Evolutionary conservation across 257 asterid species (phyloP).

Genomic region (Gynochthodes officinalis): DNA sequence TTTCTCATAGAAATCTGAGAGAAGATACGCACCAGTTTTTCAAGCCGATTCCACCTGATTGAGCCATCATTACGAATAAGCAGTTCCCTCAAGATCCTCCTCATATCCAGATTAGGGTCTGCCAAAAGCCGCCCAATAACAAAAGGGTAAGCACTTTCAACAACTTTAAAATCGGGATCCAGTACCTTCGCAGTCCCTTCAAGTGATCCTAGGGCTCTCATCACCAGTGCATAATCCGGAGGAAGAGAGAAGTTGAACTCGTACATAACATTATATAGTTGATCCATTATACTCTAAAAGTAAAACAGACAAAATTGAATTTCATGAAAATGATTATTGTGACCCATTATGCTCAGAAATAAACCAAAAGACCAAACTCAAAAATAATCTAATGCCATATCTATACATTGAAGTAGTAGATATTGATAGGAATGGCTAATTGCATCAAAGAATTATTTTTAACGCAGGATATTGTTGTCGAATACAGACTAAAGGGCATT

Average conservation of each 20-base stretch:
- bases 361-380: not conserved
- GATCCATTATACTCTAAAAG: slow-evolving; percentile 86
- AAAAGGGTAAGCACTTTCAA: slow-evolving; percentile 98
- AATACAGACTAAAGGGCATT: not conserved
- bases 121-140: slow-evolving; percentile 83
- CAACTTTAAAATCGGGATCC: slow-evolving; percentile 95
- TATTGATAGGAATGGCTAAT: no score
- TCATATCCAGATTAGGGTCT: slow-evolving; percentile 97
- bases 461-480: no score
- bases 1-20: not conserved
- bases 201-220: slow-evolving; percentile 95
- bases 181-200: slow-evolving; percentile 96
- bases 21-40: slow-evolving; percentile 61
- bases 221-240: slow-evolving; percentile 94
- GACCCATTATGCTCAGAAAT: not conserved
- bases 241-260: slow-evolving; percentile 95
- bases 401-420: no score
- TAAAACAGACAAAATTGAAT: slow-evolving; percentile 7
- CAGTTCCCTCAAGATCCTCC: slow-evolving; percentile 91
- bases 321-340: not conserved
- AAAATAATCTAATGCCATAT: not conserved
- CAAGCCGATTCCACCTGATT: slow-evolving; percentile 91
- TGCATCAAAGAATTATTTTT: not conserved
- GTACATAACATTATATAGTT: slow-evolving; percentile 81
- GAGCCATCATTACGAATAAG: slow-evolving; percentile 89